A percentile compares a stretch with the other conserved stretches of the same genome.
Conservation (phyloP, 2,329 filamentous ascomycete genomes). For the Talaromyces sp. region DNA sequence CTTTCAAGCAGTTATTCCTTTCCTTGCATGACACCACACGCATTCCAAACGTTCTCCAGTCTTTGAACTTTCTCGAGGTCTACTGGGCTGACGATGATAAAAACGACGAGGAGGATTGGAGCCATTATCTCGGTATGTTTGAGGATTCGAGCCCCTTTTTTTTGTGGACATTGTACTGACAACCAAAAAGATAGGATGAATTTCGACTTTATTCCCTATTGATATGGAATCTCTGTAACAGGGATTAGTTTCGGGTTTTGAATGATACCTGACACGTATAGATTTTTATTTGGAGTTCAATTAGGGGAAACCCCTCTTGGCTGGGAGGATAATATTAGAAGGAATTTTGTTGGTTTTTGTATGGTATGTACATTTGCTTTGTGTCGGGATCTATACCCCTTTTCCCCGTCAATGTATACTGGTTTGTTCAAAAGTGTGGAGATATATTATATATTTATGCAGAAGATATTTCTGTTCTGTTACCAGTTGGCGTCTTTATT, state of each 20-base stretch:
- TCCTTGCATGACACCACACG: slow-evolving; percentile 36
- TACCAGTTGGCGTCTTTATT: too few species aligned
- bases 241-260: not conserved
- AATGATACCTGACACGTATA: not conserved
- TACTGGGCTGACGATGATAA: slow-evolving; percentile 30
- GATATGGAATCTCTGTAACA: not conserved
- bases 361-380: not conserved
- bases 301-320: not conserved
- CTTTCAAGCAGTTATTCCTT: slow-evolving; percentile 27
- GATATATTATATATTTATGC: not conserved
- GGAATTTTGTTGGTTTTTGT: not conserved
- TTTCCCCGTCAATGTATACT: not conserved
- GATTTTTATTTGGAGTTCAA: not conserved
- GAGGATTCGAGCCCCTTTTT: not conserved
- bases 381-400: slow-evolving; percentile 1
- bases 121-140: slow-evolving; percentile 32
- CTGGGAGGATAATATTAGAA: not conserved
- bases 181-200: slow-evolving; percentile 13
- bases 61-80: slow-evolving; percentile 37
- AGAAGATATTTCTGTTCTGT: not conserved
- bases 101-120: slow-evolving; percentile 34
- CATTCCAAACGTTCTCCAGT: slow-evolving; percentile 39
- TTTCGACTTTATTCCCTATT: slow-evolving; percentile 16
- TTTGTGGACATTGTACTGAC: not conserved
- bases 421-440: not conserved